Base-by-base conservation (phyloP, 2,329 filamentous ascomycete species). In the Rutstroemia sp. region DNA sequence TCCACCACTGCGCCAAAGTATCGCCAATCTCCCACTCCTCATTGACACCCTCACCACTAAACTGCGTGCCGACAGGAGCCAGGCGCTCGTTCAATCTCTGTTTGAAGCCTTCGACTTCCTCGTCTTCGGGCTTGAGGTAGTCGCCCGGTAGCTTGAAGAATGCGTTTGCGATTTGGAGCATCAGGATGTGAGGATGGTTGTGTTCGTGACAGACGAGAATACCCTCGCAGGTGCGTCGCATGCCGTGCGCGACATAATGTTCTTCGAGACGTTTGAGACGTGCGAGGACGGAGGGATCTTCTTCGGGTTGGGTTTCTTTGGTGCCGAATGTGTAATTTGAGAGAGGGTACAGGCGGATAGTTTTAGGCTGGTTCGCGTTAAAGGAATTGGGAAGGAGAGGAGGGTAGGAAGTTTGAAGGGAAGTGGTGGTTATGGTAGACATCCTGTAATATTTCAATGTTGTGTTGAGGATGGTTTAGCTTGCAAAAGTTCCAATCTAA, bases 271-370 rank as follows among this genome's bases (percentile, higher is more conserved):
- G 86, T 76, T 92, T 92, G 63, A 99, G 78, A 2, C 94, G 88
- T 56, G 94, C 92, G 57, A 96, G 83, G 2, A 99, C 94, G 0
- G 91, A 96, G 0, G 92, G 92, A 68, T 99, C 94, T 74, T 99
- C 94, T 74, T 99, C 94, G 2, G 92, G 94, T 71, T 99, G 94
- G 21, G 89, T 95, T 77, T 97, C 94, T 75, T 99, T 99, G 59
- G 95, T 95, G 61, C 92, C 92, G 69, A 99, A 97, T 23, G 94
- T 97, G 79, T 99, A 99, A 79, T 97, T 99, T 64, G 91, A 96
- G 49, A 99, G 82, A 37, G 94, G 94, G 70, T 92, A 97, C 25
- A 99, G 82, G 53, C 89, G 88, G 69, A 99, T 92, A 2, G 91
- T 94, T 65, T 85, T 77, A 37, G 92, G 90, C 73, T 99, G 94